phyloP scores from a whole-genome alignment of 2,329 filamentous ascomycete genomes.

The Talaromyces marneffei region DNA sequence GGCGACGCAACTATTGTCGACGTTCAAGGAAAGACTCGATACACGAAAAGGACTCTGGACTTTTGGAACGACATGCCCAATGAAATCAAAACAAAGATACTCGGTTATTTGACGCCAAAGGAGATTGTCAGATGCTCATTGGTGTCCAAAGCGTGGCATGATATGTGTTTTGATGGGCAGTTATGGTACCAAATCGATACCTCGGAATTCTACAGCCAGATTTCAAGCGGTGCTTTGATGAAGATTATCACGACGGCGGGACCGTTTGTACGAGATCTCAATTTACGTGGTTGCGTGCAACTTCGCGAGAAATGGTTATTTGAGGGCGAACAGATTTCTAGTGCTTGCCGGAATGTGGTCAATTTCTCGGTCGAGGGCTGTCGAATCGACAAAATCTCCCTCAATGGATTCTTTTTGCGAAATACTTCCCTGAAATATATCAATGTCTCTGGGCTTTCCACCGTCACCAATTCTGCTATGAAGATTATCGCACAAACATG shows the following conservation, averaged over 20 bases:
- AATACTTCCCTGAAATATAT: conserved; percentile 76
- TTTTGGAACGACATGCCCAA: conserved; percentile 78
- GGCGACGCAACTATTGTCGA: conserved; percentile 26
- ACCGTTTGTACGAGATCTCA: conserved; percentile 84
- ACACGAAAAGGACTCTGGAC: conserved; percentile 44
- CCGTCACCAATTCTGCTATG: conserved; percentile 74
- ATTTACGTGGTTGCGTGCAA: conserved; percentile 85
- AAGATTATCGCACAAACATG: conserved; percentile 79
- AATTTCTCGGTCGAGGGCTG: conserved; percentile 87
- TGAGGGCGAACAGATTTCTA: conserved; percentile 63
- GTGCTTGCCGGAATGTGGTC: conserved; percentile 78
- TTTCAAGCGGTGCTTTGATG: conserved; percentile 74
- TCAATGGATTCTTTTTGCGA: conserved; percentile 70
- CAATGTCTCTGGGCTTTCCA: conserved; percentile 75
- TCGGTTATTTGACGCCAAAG: conserved; percentile 69
- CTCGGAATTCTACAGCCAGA: conserved; percentile 79
- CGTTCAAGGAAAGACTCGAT: conserved; percentile 17
- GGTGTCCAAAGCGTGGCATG: conserved; percentile 72
- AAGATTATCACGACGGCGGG: conserved; percentile 81
- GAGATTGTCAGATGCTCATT: conserved; percentile 73
- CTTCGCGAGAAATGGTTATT: conserved; percentile 73
- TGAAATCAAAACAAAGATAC: conserved; percentile 73
- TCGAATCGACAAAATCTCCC: conserved; percentile 70
- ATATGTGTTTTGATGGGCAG: conserved; percentile 88
- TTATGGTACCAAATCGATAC: conserved; percentile 82